Evolutionary conservation across 129 eudicot genomes (phyloP), one percentile per base, ranked within the genome.

Genomic region (Saussurea involucrata): DNA sequence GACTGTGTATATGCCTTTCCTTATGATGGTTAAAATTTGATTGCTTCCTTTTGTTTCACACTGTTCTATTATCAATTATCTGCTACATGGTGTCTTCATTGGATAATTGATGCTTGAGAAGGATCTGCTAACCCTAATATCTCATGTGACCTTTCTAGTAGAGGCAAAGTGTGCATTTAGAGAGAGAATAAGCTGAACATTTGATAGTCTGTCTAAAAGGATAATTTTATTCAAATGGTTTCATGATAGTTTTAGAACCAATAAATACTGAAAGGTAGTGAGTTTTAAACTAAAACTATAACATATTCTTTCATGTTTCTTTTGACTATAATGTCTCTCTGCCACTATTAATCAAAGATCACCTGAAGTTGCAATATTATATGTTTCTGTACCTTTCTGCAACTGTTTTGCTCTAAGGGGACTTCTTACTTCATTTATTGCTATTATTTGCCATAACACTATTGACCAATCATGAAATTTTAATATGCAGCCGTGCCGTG

Each of bases 401-500:
- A 17, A 4, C 61, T n/a, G 61, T 53, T 60, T 36, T 36, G 5
- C 65, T 60, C 64, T 18, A 15, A 15, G 58, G 18, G 21, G 22
- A 17, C 61, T 53, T 8, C 61, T 40, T 40, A 40, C 49, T 53
- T 53, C 61, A 53, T 53, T 53, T 53, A n/a, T 46, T 32, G 61
- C 58, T 65, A 31, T 33, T 67, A 65, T 40, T 57, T 57, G 55
- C 24, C 24, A 25, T 68, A 60, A 74, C 37, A 4, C 20, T 25
- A 31, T 21, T 82, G 44, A 76, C 25, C 13, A 67, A 24, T 74
- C 40, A 13, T 75, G 25, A 33, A 42, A 17, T 37, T 73, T 75
- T 73, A 3, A 64, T 77, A 31, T 74, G 78, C 36, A 95, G 99
- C 66, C 99, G 99, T 72, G 85, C 96, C 82, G 99, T 95, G 83